A percentile compares a stretch with the other conserved stretches of the same genome.
These are phyloP conservation scores for Hevea brasiliensis DNA, from an alignment of 345 rosid species.

Conservation along the genomic window DNA sequence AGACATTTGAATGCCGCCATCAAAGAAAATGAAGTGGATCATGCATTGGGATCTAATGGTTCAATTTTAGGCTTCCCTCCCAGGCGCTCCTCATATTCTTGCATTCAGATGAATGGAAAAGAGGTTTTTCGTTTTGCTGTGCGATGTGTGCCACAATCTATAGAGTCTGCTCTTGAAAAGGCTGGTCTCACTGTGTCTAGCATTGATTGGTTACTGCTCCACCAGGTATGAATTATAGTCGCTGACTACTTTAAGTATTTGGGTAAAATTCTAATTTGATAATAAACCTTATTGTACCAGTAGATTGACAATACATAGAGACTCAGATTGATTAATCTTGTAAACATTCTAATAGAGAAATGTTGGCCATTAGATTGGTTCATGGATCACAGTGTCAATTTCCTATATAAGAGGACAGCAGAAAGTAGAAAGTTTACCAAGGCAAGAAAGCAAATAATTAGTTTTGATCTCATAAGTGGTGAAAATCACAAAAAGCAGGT, in stretches of 20 bases:
- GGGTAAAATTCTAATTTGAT: background rate
- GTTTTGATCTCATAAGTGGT: background rate
- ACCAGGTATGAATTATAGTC: slow-evolving; percentile 53
- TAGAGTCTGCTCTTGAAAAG: slow-evolving; percentile 69
- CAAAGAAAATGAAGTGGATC: slow-evolving; percentile 41
- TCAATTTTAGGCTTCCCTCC: slow-evolving; percentile 67
- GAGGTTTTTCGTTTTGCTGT: slow-evolving; percentile 94
- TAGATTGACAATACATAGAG: background rate
- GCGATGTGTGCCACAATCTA: slow-evolving; percentile 76
- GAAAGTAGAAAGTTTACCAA: background rate
- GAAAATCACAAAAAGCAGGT: background rate
- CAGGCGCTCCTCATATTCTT: slow-evolving; percentile 50
- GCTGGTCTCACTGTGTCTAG: slow-evolving; percentile 70
- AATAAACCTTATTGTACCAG: background rate
- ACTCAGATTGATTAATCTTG: background rate
- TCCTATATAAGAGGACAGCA: background rate
- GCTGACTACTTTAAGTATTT: background rate
- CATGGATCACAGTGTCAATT: background rate
- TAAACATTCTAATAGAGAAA: no score
- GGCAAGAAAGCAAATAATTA: background rate
- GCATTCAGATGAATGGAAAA: slow-evolving; percentile 84
- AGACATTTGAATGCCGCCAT: slow-evolving; percentile 67
- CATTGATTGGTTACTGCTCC: slow-evolving; percentile 93
- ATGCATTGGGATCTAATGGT: slow-evolving; percentile 58
- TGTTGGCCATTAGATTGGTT: background rate